A percentile compares a stretch with the other conserved stretches of the same genome.
Conservation (phyloP, 306 rosid species). For the Sophora flavescens region DNA sequence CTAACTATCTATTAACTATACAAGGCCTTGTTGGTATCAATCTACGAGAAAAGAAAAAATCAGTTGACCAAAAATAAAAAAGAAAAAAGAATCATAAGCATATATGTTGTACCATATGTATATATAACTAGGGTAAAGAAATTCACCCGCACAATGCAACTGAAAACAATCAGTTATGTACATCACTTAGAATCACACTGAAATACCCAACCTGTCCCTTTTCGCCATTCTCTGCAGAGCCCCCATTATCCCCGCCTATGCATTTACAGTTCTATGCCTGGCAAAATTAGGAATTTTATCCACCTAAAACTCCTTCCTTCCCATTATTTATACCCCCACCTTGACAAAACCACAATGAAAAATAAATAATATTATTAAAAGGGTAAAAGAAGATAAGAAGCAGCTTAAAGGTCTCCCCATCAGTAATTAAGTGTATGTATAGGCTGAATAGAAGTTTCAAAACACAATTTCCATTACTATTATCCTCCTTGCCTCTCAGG, state of each 20-base stretch:
- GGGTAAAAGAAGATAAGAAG: constrained; percentile 39
- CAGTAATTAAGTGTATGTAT: constrained; percentile 41
- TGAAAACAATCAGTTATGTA: constrained; percentile 45
- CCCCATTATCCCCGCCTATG: constrained; percentile 49
- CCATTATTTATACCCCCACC: constrained; percentile 50
- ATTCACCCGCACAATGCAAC: constrained; percentile 52
- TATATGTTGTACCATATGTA: constrained; percentile 5
- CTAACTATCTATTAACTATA: no score
- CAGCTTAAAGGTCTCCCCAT: constrained; percentile 49
- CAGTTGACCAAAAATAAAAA: neutral
- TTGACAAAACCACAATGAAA: constrained; percentile 43
- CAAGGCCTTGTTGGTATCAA: no score
- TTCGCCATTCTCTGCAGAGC: constrained; percentile 49
- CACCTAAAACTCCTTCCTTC: constrained; percentile 55
- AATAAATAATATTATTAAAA: neutral
- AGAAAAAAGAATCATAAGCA: constrained; percentile 53
- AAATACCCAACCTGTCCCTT: constrained; percentile 42
- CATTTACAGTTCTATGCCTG: constrained; percentile 56
- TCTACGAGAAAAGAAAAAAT: constrained; percentile 20
- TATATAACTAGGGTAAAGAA: constrained; percentile 53
- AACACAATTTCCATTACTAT: constrained; percentile 35
- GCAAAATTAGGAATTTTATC: constrained; percentile 61
- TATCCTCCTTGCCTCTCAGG: constrained; percentile 62
- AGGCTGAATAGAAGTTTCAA: constrained; percentile 45
- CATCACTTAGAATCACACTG: constrained; percentile 56